Conservation (phyloP, 2,329 filamentous ascomycete genomes). For the Xylariaceae sp. region DNA sequence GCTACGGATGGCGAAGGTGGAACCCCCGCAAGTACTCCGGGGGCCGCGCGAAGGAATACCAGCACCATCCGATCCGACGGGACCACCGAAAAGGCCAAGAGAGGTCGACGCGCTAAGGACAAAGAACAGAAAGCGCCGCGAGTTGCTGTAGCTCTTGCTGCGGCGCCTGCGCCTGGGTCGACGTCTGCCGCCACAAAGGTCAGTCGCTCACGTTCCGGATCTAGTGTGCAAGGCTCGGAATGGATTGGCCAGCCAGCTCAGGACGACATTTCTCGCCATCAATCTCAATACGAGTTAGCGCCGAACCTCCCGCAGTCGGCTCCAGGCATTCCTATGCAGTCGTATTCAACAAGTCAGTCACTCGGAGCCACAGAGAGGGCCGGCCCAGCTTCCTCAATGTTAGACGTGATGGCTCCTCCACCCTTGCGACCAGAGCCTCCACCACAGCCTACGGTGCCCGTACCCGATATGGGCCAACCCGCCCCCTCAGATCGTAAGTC, state of each 20-base stretch:
- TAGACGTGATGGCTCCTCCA: constrained; percentile 53
- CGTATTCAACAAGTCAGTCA: constrained; percentile 27
- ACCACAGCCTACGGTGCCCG: constrained; percentile 43
- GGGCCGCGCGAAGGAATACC: constrained; percentile 41
- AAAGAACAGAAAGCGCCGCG: constrained; percentile 39
- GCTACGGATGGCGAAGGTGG: constrained; percentile 54
- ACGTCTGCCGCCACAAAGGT: constrained; percentile 35
- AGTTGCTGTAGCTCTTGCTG: constrained; percentile 41
- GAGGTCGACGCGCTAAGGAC: constrained; percentile 38
- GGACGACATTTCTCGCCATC: constrained; percentile 38
- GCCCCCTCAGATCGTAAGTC: constrained; percentile 46
- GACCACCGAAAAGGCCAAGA: constrained; percentile 41
- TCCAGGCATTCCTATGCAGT: constrained; percentile 36
- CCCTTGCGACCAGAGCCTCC: constrained; percentile 52
- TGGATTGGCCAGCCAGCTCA: constrained; percentile 33
- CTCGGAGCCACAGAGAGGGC: constrained; percentile 28
- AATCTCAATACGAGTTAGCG: constrained; percentile 42
- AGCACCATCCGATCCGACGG: constrained; percentile 38
- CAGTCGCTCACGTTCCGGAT: constrained; percentile 51
- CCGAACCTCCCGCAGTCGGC: constrained; percentile 38
- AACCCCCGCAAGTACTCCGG: constrained; percentile 54
- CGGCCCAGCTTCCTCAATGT: constrained; percentile 34
- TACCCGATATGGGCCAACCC: constrained; percentile 45
- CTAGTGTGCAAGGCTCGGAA: constrained; percentile 44
- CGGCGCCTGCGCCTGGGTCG: constrained; percentile 34